phyloP scores from a whole-genome alignment of 2,329 filamentous ascomycete species.

The Cytospora chrysosperma region DNA sequence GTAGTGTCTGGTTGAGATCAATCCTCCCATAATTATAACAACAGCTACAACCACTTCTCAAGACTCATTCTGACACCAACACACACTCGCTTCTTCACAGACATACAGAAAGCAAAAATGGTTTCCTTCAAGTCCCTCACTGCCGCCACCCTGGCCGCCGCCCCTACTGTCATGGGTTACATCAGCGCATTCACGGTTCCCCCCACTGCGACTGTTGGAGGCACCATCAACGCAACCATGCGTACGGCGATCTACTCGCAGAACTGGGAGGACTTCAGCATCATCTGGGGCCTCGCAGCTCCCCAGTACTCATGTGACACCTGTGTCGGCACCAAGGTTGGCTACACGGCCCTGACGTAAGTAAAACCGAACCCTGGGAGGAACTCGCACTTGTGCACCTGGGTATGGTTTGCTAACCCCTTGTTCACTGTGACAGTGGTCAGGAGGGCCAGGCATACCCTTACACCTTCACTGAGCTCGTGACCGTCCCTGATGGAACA shows the following conservation, averaged over 20 bases:
- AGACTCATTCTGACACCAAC: neutral
- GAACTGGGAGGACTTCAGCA: constrained; percentile 36
- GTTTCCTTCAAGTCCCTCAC: constrained; percentile 25
- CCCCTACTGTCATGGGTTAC: constrained; percentile 29
- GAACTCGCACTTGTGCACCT: neutral
- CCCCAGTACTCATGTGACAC: constrained; percentile 20
- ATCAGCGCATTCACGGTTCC: constrained; percentile 30
- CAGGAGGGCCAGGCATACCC: constrained; percentile 13
- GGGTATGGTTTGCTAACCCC: neutral
- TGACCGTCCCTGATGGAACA: constrained; percentile 8
- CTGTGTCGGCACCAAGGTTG: constrained; percentile 33
- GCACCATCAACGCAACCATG: constrained; percentile 30
- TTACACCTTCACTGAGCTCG: constrained; percentile 13
- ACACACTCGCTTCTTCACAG: neutral
- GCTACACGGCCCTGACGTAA: constrained; percentile 28
- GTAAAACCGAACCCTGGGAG: neutral
- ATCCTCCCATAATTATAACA: neutral
- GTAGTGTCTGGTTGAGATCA: neutral
- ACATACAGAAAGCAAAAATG: constrained; percentile 11
- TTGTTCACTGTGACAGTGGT: neutral
- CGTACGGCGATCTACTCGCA: constrained; percentile 34
- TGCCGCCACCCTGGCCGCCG: constrained; percentile 27
- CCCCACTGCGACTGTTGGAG: constrained; percentile 28
- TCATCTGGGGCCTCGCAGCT: constrained; percentile 32
- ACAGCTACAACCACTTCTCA: neutral